Evolutionary conservation across 2,329 filamentous ascomycete species (phyloP), one percentile per base, ranked within the genome.

Genomic region (Daldinia sp.): DNA sequence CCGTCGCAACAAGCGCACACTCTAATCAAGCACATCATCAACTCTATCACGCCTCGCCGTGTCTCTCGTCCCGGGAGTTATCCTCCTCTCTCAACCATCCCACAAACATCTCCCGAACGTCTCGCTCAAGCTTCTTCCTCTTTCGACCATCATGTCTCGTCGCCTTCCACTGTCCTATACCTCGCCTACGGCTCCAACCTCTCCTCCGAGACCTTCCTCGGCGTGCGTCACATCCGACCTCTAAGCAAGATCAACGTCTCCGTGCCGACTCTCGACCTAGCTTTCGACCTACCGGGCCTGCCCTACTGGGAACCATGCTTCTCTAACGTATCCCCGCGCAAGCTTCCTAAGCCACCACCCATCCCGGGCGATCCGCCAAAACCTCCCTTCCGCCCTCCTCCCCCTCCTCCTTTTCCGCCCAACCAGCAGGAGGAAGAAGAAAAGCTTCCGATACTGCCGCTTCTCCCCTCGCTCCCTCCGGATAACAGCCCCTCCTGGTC

Each of bases 101-200:
- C 79, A 0, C 76, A 68, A 30, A 84, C 80, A 2, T 78, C 81
- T 2, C 68, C 72, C 26, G 74, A 77, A 13, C 82, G 83, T 15
- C 78, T 85, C n/a, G 77, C 79, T 13, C 78, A 75, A 57, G 75
- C 78, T 12, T 74, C 74, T 7, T 67, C 73, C 50, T 72, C 72
- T 7, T 63, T 75, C 37, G 68, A 73, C 10, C 50, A 63, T 15
- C 35, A 63, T 13, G 35, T n/a, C 30, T 54, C 70, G 13, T 57
- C 74, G 48, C 55, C 73, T 35, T 91, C 91, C 35, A 92, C 91
- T 1, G 85, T 94, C 28, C 86, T 94, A 58, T 95, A 95, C 79
- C 88, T 95, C 23, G 95, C 94, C 10, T 98, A 98, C 78, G 96
- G 95, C 73, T 97, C 94, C 59, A 98, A 98, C 79, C 87, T 98